Conservation (phyloP, 2,329 filamentous ascomycete species). For the Trichoderma simmonsii region DNA sequence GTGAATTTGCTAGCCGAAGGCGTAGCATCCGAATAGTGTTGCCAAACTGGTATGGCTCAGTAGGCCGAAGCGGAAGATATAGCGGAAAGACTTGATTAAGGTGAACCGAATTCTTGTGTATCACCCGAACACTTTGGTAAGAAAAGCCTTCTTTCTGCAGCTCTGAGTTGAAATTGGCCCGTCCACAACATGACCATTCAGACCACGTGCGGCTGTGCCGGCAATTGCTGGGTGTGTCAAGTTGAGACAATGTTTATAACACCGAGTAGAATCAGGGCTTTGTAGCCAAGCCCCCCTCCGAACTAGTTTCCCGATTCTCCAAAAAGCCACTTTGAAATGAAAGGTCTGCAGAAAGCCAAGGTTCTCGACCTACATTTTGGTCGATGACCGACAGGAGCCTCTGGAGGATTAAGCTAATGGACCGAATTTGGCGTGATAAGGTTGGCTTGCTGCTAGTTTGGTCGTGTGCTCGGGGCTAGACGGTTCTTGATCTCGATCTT, state of each 20-base stretch:
- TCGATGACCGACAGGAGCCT: background rate
- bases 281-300: background rate
- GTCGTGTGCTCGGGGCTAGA: background rate
- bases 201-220: background rate
- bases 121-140: background rate
- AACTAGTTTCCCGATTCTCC: background rate
- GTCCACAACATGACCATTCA: background rate
- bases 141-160: background rate
- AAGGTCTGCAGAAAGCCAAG: background rate
- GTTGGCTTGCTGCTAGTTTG: background rate
- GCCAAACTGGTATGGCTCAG: background rate
- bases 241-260: background rate
- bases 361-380: background rate
- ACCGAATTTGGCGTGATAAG: background rate
- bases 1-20: background rate
- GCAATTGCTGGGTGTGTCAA: background rate
- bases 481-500: background rate
- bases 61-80: background rate
- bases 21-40: background rate
- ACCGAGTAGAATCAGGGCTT: background rate
- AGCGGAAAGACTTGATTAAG: background rate
- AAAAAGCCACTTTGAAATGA: background rate
- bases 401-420: background rate
- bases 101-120: background rate
- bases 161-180: background rate